Base-by-base conservation (phyloP, 345 rosid genomes). In the Populus davidiana region DNA sequence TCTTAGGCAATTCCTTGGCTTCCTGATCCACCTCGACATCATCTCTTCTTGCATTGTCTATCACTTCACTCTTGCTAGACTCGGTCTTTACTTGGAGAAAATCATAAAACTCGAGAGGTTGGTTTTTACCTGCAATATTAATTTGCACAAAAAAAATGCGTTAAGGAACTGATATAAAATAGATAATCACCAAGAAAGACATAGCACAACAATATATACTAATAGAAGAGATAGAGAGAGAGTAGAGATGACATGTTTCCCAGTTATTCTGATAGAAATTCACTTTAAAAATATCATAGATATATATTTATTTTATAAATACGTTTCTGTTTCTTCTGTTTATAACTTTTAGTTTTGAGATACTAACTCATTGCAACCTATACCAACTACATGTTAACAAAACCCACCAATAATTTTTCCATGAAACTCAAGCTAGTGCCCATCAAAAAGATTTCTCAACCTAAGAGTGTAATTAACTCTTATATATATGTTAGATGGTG, bases 1-100 rank as follows among this genome's bases (percentile, higher is more conserved):
- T 79, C 75, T 66, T 79, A 6, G 78, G 73, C 6, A 65, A 65
- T 50, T 65, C 81, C 67, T 21, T 75, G 39, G 86, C 86, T 72
- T 80, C 82, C 75, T 86, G 89, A 78, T 90, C 82, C 5, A 84
- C 90, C 67, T 89, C 92, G 23, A 85, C 88, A 0, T 83, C 90
- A 31, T 87, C 90, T 78, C 81, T 87, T 83, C 81, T 83, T 2
- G 81, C 41, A 47, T 63, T 84, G 25, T 85, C 90, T 38, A 84
- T 86, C 50, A 87, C 83, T 59, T 90, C 94, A 50, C 93, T 90
- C 79, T 69, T 88, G 67, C 83, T 85, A 12, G 91, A 88, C 11
- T 89, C 94, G 0, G 90, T 80, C 72, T 89, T 85, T 67, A 92
- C 86, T 84, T 88, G 92, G 12, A 92, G 91, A 84, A 92, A 92